A percentile compares a stretch with the other conserved stretches of the same genome.
Evolutionary conservation across 192 early-diverging fungal species (phyloP).

Genomic region (Cetraspora pellucida): DNA sequence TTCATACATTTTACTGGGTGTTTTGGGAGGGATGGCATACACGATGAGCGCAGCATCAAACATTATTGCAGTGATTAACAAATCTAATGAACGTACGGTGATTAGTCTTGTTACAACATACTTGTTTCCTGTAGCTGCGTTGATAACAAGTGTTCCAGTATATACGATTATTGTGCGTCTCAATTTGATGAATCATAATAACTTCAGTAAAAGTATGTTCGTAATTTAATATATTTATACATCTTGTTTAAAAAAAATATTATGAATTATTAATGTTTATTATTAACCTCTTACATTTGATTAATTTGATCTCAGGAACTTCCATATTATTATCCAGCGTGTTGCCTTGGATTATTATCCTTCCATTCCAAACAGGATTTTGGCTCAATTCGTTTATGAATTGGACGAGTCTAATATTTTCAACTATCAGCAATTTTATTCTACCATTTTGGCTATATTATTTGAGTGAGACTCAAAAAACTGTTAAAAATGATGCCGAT

Average conservation of each 20-base stretch:
- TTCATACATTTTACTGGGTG: slow-evolving; percentile 56
- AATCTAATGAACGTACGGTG: slow-evolving; percentile 31
- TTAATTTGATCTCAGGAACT: slow-evolving; percentile 35
- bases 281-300: not conserved
- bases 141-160: slow-evolving; percentile 72
- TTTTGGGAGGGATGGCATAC: slow-evolving; percentile 55
- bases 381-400: slow-evolving; percentile 57
- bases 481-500: slow-evolving; percentile 26
- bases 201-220: slow-evolving; percentile 48
- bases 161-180: slow-evolving; percentile 68
- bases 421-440: slow-evolving; percentile 69
- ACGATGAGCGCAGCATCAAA: slow-evolving; percentile 44
- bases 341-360: slow-evolving; percentile 62
- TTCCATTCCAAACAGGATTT: slow-evolving; percentile 69
- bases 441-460: slow-evolving; percentile 67
- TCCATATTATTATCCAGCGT: slow-evolving; percentile 60
- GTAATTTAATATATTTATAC: slow-evolving; percentile 12
- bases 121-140: slow-evolving; percentile 56
- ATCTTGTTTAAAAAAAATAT: slow-evolving; percentile 22
- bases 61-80: slow-evolving; percentile 46
- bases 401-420: slow-evolving; percentile 67
- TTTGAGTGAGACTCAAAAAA: slow-evolving; percentile 19
- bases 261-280: not conserved
- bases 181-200: slow-evolving; percentile 54
- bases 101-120: slow-evolving; percentile 50